phyloP scores from a whole-genome alignment of 257 asterid species.

The Solanum lycopersicoides region DNA sequence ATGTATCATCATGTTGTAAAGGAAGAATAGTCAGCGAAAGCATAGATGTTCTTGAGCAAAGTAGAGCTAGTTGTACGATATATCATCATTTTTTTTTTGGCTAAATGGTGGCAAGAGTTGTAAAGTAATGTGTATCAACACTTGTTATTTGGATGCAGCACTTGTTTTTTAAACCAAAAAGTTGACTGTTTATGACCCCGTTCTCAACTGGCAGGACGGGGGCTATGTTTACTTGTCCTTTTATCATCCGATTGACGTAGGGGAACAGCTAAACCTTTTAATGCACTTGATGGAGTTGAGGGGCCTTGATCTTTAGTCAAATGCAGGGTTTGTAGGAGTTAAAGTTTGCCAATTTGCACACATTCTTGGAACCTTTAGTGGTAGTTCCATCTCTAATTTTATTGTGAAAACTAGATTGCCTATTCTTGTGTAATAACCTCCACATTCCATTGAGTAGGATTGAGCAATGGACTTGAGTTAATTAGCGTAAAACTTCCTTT shows the following conservation, averaged over 20 bases:
- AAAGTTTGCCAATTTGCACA: neutral
- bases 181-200: neutral
- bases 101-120: neutral
- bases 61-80: neutral
- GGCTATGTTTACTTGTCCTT: neutral
- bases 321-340: neutral
- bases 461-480: neutral
- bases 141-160: neutral
- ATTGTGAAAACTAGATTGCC: neutral
- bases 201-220: neutral
- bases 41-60: neutral
- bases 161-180: neutral
- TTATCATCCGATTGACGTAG: neutral
- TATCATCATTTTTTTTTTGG: neutral
- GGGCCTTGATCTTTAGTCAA: neutral
- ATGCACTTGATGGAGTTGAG: neutral
- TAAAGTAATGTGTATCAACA: neutral
- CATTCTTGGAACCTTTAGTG: neutral
- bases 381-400: neutral
- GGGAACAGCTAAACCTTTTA: neutral
- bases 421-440: neutral
- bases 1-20: neutral
- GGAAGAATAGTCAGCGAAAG: neutral
- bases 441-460: neutral
- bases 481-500: neutral